A percentile compares a stretch with the other conserved stretches of the same genome.
phyloP scores from a whole-genome alignment of 2,329 filamentous ascomycete species.

The Cladosporium oxysporum region DNA sequence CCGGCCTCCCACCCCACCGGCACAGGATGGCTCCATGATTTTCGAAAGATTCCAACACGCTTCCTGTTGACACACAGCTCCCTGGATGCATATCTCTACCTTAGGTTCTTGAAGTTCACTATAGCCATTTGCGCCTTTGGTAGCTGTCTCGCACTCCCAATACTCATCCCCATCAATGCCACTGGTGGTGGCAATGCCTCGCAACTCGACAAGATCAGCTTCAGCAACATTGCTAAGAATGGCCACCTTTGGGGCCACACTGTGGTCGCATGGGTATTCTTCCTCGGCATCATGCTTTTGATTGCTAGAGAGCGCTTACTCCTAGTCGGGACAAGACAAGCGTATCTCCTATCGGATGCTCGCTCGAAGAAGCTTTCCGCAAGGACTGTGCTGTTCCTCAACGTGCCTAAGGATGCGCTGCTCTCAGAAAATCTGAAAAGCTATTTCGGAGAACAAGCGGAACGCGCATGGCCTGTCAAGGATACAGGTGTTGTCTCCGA shows the following conservation, averaged over 20 bases:
- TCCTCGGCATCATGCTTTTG: slow-evolving; percentile 43
- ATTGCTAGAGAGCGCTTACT: slow-evolving; percentile 50
- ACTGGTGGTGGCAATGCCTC: slow-evolving; percentile 39
- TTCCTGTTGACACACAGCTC: slow-evolving; percentile 52
- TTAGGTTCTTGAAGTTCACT: slow-evolving; percentile 50
- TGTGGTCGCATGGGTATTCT: slow-evolving; percentile 45
- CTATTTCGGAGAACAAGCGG: slow-evolving; percentile 42
- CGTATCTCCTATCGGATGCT: slow-evolving; percentile 47
- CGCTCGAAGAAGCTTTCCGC: slow-evolving; percentile 49
- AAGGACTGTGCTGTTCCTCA: slow-evolving; percentile 51
- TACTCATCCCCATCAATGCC: slow-evolving; percentile 51
- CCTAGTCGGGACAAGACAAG: slow-evolving; percentile 51
- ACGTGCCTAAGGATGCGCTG: slow-evolving; percentile 42
- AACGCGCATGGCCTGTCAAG: slow-evolving; percentile 47
- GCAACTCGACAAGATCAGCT: slow-evolving; percentile 37
- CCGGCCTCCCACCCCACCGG: slow-evolving; percentile 30
- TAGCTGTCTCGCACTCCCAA: slow-evolving; percentile 47
- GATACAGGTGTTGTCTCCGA: slow-evolving; percentile 48
- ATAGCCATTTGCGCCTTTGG: slow-evolving; percentile 47
- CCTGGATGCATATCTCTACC: slow-evolving; percentile 51
- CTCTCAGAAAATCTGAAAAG: slow-evolving; percentile 33
- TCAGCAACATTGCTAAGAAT: slow-evolving; percentile 44
- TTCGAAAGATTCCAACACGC: slow-evolving; percentile 45
- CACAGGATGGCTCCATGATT: slow-evolving; percentile 51
- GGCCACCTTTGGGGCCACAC: slow-evolving; percentile 49